Conservation (phyloP, 2,329 filamentous ascomycete species). For the Hypoxylon sp. region DNA sequence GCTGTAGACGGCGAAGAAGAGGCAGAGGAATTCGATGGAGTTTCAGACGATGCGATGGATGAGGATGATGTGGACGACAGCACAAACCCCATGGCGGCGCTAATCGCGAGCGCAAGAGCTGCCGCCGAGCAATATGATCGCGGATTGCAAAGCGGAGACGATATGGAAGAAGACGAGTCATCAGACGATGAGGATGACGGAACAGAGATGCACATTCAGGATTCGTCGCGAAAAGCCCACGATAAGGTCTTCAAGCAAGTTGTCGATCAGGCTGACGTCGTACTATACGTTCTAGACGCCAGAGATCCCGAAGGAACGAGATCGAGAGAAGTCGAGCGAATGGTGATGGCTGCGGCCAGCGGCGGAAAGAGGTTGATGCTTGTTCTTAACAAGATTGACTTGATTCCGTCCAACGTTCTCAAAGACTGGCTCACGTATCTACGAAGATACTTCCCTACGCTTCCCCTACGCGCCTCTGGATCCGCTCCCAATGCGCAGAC, state of each 20-base stretch:
- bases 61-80: conserved; percentile 69
- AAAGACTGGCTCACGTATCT: conserved; percentile 86
- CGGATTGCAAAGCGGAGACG: conserved; percentile 67
- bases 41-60: conserved; percentile 62
- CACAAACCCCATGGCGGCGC: conserved; percentile 90
- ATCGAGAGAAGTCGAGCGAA: conserved; percentile 88
- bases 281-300: conserved; percentile 92
- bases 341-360: conserved; percentile 86
- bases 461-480: conserved; percentile 85
- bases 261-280: conserved; percentile 85
- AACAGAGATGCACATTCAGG: conserved; percentile 59
- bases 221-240: conserved; percentile 82
- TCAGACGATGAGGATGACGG: conserved; percentile 56
- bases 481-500: conserved; percentile 85
- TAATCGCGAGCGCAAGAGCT: conserved; percentile 82
- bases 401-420: conserved; percentile 82
- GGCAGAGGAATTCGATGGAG: conserved; percentile 58
- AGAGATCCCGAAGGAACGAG: conserved; percentile 90
- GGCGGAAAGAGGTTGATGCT: conserved; percentile 89
- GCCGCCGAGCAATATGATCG: conserved; percentile 79
- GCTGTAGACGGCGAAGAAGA: conserved; percentile 55
- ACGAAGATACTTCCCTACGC: conserved; percentile 87
- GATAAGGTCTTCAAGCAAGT: conserved; percentile 97
- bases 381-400: conserved; percentile 94
- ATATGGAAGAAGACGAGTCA: conserved; percentile 64